Base-by-base conservation (phyloP, 768 basidiomycete genomes). In the Favolaschia claudopus region DNA sequence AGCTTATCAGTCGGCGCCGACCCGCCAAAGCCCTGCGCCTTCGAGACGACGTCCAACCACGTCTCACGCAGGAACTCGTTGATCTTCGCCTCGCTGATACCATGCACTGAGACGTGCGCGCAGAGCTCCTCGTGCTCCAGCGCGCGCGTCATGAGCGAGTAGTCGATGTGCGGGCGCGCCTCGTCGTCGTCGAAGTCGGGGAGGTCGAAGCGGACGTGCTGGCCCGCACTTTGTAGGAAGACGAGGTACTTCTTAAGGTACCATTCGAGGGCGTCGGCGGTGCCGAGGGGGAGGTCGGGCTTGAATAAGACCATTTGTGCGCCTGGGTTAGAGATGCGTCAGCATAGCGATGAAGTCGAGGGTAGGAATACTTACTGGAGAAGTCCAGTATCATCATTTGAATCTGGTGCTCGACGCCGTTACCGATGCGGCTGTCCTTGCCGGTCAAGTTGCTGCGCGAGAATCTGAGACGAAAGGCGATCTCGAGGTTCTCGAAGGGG, bases 161-260 rank as follows among this genome's bases (percentile, higher is more conserved):
- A 68, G 48, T 70, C 61, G 55, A 70, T 65, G 17, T 51, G 27
- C 22, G 62, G 52, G 37, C 39, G 45, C 31, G 60, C 45, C 20
- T 51, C 29, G 50, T 64, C 52, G 33, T 58, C 44, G 39, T 64
- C 69, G 46, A 68, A 70, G 49, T 70, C 65, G 15, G 69, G 69
- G 31, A 68, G 63, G 15, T 66, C 57, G 52, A 67, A 63, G 40
- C 66, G 55, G 28, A 68, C 68, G 47, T 70, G 69, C 31, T 64
- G 59, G 25, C 69, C 67, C n/a, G 63, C 67, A 29, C 36, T 40
- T 7, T 47, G 67, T 8, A 70, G 56, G 56, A 64, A 66, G 10
- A 33, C 36, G 28, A 70, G 62, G 31, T 68, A 70, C 19, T 67
- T 53, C 13, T 38, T 56, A 34, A 64, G 31, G 58, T 68, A 66